Evolutionary conservation across 345 rosid genomes (phyloP), one percentile per base, ranked within the genome.

Genomic region (Gossypium arboreum): DNA sequence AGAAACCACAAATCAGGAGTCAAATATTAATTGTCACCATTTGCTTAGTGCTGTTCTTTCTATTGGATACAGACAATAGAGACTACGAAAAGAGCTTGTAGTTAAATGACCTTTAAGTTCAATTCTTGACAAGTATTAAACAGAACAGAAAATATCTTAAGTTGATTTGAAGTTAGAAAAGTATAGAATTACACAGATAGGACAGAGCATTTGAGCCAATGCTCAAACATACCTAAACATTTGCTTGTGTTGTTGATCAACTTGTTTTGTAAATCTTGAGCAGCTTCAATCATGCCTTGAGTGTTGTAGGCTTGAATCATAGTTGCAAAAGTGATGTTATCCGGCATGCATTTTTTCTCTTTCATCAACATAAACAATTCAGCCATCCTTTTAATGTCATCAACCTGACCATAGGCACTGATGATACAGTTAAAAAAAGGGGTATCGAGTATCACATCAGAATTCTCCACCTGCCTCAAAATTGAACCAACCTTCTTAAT

Each of bases 391-490:
- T 89, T 88, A 41, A 92, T 29, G 73, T 90, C 87, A 74, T 94
- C 97, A 51, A 81, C 93, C 79, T 78, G 79, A 62, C 97, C 92
- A 58, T 89, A 92, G 56, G 97, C 97, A 79, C 80, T 84, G 81
- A 94, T 89, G 77, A 88, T 79, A 76, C 97, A 87, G 62, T 94
- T 94, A 75, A 90, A 90, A 79, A 92, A 92, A 0, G 88, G 84
- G 11, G 97, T 88, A 86, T 94, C 98, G 25, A 90, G 78, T 62
- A 80, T 73, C 56, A 88, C 96, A 75, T 92, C 94, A 2, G 97
- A 87, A 83, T 90, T 92, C 84, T 84, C 89, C 55, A 89, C 89
- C 29, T 94, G 97, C 79, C 91, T 89, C 73, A 84, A 82, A 77
- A 87, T 81, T 1, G 94, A 90, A 81, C 89, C 94, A 71, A 90